A percentile compares a stretch with the other conserved stretches of the same genome.
Conservation (phyloP, 1,139 yeast species). For the Debaryomycetaceae sp. region DNA sequence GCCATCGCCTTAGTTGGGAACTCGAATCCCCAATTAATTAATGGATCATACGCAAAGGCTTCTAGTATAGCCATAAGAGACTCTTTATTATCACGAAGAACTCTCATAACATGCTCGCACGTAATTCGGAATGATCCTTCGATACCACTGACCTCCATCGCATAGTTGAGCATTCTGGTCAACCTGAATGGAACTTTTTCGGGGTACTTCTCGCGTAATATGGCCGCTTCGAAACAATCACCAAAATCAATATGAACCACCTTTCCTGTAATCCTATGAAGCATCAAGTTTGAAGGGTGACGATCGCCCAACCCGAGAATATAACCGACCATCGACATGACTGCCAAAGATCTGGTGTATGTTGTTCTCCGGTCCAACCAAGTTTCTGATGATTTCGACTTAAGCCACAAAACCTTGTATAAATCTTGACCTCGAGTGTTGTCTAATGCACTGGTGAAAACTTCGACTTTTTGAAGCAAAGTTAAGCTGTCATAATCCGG, state of each 20-base stretch:
- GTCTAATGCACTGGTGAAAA: conserved; percentile 91
- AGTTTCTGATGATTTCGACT: conserved; percentile 92
- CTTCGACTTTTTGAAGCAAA: conserved; percentile 88
- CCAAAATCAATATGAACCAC: conserved; percentile 98
- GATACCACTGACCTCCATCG: conserved; percentile 98
- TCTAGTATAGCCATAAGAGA: conserved; percentile 97
- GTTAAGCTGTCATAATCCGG: conserved; percentile 94
- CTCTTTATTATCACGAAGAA: conserved; percentile 87
- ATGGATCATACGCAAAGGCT: conserved; percentile 98
- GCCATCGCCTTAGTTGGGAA: conserved; percentile 78
- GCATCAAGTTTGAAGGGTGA: conserved; percentile 95
- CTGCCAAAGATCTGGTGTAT: conserved; percentile 92
- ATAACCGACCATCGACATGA: conserved; percentile 98
- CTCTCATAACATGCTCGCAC: conserved; percentile 96
- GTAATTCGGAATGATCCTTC: conserved; percentile 97
- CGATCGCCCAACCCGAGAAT: conserved; percentile 95
- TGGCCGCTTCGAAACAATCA: conserved; percentile 98
- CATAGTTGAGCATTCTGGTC: conserved; percentile 95
- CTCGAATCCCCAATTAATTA: conserved; percentile 98
- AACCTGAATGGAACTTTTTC: conserved; percentile 97
- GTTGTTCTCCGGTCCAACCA: conserved; percentile 98
- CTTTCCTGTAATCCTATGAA: conserved; percentile 90
- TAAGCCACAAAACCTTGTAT: conserved; percentile 93
- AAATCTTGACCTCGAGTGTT: conserved; percentile 96
- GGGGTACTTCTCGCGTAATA: conserved; percentile 91